phyloP scores from a whole-genome alignment of 1,139 yeast species.

The Yamadazyma triangularis region DNA sequence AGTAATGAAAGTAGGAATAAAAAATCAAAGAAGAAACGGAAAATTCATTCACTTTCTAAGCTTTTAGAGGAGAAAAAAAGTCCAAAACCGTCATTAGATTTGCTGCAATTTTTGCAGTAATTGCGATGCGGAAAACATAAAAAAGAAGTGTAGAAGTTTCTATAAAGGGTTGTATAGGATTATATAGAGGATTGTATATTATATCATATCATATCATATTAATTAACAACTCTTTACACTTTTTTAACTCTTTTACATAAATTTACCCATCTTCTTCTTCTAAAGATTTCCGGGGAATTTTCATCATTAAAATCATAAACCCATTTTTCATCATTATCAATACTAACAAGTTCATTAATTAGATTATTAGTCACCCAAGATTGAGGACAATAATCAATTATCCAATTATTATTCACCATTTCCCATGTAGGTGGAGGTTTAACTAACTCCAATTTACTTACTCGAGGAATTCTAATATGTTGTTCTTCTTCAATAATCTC shows the following conservation, averaged over 20 bases:
- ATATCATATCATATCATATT: too few species aligned
- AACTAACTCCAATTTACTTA: constrained; percentile 18
- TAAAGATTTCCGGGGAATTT: constrained; percentile 28
- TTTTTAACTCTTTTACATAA: constrained; percentile 8
- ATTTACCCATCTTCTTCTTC: constrained; percentile 51
- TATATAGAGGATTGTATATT: too few species aligned
- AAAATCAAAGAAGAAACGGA: constrained; percentile 24
- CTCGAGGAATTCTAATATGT: constrained; percentile 9
- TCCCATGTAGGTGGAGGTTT: constrained; percentile 58
- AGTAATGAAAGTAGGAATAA: constrained; percentile 1
- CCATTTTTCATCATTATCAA: constrained; percentile 74
- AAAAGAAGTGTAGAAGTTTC: too few species aligned
- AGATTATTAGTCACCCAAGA: constrained; percentile 53
- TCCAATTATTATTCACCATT: constrained; percentile 48
- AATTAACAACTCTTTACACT: background rate
- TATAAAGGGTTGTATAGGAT: too few species aligned
- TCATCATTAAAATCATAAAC: constrained; percentile 52
- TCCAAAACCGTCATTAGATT: constrained; percentile 35
- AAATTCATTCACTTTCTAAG: constrained; percentile 30
- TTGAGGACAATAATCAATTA: constrained; percentile 52
- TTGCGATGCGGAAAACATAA: too few species aligned
- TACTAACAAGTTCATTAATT: constrained; percentile 48
- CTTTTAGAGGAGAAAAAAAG: constrained; percentile 39
- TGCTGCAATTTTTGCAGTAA: constrained; percentile 39
- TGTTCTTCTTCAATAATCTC: constrained; percentile 13